Base-by-base conservation (phyloP, 129 eudicot species). In the Flaveria linearis region DNA sequence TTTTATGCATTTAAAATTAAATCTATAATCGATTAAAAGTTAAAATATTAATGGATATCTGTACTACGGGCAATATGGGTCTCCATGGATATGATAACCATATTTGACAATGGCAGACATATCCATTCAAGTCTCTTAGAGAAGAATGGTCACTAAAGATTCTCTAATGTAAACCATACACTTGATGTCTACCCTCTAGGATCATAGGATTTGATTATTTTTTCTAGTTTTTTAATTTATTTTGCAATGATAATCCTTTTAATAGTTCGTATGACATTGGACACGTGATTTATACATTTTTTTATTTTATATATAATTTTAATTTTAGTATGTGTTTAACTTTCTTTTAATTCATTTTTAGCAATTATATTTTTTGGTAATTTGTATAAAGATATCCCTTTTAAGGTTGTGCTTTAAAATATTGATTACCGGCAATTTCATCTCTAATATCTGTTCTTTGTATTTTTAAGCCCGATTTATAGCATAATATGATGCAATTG, bases 91-190 rank as follows among this genome's bases (percentile, higher is more conserved):
- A 70, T 78, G 43, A 71, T 78, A 72, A 28, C 25, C 63, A 70
- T 4, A 60, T 20, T 30, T 45, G 76, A 78, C 70, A 58, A 58
- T 78, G 76, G 71, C 71, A 71, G 82, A 78, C 76, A 78, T 78
- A 46, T 70, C 77, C 82, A 70, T 70, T 68, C 76, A 78, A 45
- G 49, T 26, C 64, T 61, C 76, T 18, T 47, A 15, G 16, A 43
- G 39, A 49, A 78, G 16, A 70, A 6, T 58, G 76, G 76, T 45
- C 33, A 63, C 62, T 45, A 56, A 78, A 68, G 69, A 77, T 69
- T 78, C 76, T 78, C 61, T 69, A 69, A 25, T 57, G 62, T 46
- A 22, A 43, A 58, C 76, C 76, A 64, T 49, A 63, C 62, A 74
- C 57, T 22, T 57, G 22, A 50, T 17, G 53, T 28, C 52, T 28